Evolutionary conservation across 345 rosid genomes (phyloP), one percentile per base, ranked within the genome.

Genomic region (Erodium maritimum): DNA sequence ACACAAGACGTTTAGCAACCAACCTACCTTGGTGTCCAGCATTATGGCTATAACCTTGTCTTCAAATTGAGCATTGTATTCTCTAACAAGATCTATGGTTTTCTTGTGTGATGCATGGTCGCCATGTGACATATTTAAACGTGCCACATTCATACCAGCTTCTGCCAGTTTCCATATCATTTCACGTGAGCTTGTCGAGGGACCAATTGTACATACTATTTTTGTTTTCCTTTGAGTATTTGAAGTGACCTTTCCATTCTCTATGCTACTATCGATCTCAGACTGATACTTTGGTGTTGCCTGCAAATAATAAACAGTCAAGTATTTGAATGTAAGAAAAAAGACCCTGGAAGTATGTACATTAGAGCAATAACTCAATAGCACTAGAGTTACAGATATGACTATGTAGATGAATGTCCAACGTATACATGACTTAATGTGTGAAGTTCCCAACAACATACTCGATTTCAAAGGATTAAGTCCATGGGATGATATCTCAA

Each of bases 151-250:
- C 96, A 89, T 89, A 67, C 96, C 96, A 16, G 79, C 71, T 69
- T 85, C 96, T 0, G 95, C 95, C 52, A 93, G 82, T 65, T 87
- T 93, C 99, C 99, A 93, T 54, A 93, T 87, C 95, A 93, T 93
- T 56, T 87, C 97, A 1, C 87, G 82, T 14, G 91, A 79, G 71
- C 95, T 91, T n/a, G 96, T 83, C 2, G 99, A 83, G 24, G 97
- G 99, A 56, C 99, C 97, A 66, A 86, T 86, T 10, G 96, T 93
- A 58, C 97, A 93, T 14, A 93, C 94, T 23, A 93, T 89, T 80
- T 93, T 93, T 12, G 97, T 87, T 62, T 93, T 93, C 68, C 91
- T 85, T 58, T 54, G 69, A 6, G 74, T 69, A 65, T 71, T 73
- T 34, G 81, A 54, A 61, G 57, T 65, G 33, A 20, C 65, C 48